A percentile compares a stretch with the other conserved stretches of the same genome.
These are phyloP conservation scores for Castanea mollissima DNA, from an alignment of 306 rosid genomes.

Conservation along the genomic window DNA sequence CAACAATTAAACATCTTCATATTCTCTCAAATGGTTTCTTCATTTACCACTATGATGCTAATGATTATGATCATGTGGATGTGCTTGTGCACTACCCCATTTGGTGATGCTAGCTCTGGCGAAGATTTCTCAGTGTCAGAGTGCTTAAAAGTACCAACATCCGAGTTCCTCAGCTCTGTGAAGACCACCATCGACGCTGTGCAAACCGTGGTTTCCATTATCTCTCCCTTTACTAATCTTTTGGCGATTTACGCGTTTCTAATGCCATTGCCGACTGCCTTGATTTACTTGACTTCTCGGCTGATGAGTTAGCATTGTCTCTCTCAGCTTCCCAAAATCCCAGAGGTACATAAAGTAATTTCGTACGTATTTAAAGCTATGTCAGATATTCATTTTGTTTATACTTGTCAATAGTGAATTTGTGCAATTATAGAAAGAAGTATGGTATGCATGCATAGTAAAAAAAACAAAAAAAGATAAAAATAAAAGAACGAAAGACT, in stretches of 20 bases:
- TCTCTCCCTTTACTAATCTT: slow-evolving; percentile 38
- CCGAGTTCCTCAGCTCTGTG: slow-evolving; percentile 39
- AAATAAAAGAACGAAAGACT: too few relatives aligned
- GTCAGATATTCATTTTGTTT: background rate
- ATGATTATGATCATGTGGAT: background rate
- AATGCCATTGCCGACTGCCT: slow-evolving; percentile 70
- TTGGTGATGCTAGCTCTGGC: background rate
- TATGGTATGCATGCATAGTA: too few relatives aligned
- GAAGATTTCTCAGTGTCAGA: slow-evolving; percentile 4
- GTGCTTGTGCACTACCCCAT: background rate
- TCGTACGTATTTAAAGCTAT: background rate
- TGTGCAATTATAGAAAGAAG: background rate
- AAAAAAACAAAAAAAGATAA: too few relatives aligned
- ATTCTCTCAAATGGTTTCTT: slow-evolving; percentile 31
- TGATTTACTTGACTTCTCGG: slow-evolving; percentile 59
- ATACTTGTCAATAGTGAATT: background rate
- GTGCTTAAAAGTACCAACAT: slow-evolving; percentile 44
- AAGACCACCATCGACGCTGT: slow-evolving; percentile 29
- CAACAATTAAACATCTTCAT: background rate
- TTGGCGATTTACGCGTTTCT: slow-evolving; percentile 50
- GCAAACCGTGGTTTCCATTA: slow-evolving; percentile 34
- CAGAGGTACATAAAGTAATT: slow-evolving; percentile 32
- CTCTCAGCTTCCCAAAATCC: slow-evolving; percentile 54
- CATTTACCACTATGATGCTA: slow-evolving; percentile 7
- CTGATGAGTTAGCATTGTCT: slow-evolving; percentile 53